Conservation (phyloP, 2,329 filamentous ascomycete species). For the Trichophyton mentagrophytes region DNA sequence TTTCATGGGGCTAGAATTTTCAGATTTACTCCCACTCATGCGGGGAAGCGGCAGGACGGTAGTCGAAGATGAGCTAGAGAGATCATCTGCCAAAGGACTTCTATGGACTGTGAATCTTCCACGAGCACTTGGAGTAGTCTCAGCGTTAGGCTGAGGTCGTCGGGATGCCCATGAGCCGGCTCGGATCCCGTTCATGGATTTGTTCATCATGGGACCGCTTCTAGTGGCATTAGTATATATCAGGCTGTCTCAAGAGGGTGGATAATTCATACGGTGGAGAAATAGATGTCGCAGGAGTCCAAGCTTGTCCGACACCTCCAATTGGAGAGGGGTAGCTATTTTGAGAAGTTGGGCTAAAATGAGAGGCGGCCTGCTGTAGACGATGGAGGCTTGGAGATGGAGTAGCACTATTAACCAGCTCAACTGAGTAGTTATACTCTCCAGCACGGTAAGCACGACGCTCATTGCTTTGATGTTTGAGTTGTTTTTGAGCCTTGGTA, state of each 20-base stretch:
- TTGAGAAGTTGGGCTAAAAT: conserved; percentile 32
- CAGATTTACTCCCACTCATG: conserved; percentile 21
- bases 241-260: not conserved
- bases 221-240: conserved; percentile 19
- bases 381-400: conserved; percentile 33
- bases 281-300: conserved; percentile 38
- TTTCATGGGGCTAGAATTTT: conserved; percentile 31
- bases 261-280: conserved; percentile 33
- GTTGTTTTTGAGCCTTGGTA: conserved; percentile 87
- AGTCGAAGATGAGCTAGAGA: conserved; percentile 26
- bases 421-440: conserved; percentile 61
- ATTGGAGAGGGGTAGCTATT: conserved; percentile 33
- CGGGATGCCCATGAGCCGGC: conserved; percentile 29
- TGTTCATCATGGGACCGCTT: conserved; percentile 30
- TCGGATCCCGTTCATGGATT: conserved; percentile 23
- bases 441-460: conserved; percentile 91
- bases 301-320: conserved; percentile 27
- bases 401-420: conserved; percentile 33
- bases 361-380: conserved; percentile 27
- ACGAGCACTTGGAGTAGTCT: conserved; percentile 28
- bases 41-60: conserved; percentile 23
- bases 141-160: conserved; percentile 25
- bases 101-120: conserved; percentile 19
- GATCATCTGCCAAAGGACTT: conserved; percentile 21
- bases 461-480: conserved; percentile 92